These are phyloP conservation scores for Wickerhamiella vanderwaltii DNA, from an alignment of 805 yeast species.

Conservation along the genomic window DNA sequence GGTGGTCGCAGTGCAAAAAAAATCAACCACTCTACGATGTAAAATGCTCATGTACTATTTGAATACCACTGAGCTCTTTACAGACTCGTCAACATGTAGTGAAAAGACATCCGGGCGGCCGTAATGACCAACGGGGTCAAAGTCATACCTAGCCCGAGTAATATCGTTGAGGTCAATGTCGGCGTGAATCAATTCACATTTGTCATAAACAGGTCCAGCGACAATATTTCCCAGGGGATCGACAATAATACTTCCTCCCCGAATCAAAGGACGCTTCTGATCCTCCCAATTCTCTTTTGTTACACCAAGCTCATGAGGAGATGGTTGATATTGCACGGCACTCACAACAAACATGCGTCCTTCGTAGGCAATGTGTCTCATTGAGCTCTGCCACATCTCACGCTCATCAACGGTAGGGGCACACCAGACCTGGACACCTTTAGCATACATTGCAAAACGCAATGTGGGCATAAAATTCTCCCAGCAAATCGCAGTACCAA, in stretches of 20 bases:
- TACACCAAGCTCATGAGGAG: conserved; percentile 17
- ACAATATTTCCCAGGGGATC: conserved; percentile 34
- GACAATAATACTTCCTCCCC: conserved; percentile 33
- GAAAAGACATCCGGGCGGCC: conserved; percentile 35
- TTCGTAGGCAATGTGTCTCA: conserved; percentile 34
- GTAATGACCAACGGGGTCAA: conserved; percentile 36
- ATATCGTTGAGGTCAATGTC: conserved; percentile 32
- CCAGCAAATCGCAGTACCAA: conserved; percentile 41
- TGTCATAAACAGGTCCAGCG: conserved; percentile 34
- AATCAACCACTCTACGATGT: too few relatives aligned
- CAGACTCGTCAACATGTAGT: conserved; percentile 31
- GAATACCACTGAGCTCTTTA: neutral
- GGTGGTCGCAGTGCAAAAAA: too few relatives aligned
- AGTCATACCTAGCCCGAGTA: conserved; percentile 32
- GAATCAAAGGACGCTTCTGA: conserved; percentile 27
- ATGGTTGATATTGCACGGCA: conserved; percentile 33
- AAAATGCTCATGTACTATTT: neutral
- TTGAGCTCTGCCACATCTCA: conserved; percentile 34
- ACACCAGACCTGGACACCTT: conserved; percentile 33
- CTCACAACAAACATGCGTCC: conserved; percentile 33
- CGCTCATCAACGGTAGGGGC: conserved; percentile 38
- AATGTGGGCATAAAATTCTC: conserved; percentile 35
- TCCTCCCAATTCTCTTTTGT: conserved; percentile 23
- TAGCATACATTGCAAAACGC: conserved; percentile 34
- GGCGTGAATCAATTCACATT: conserved; percentile 33